Percentiles rank a stretch among this genome's conserved stretches.
phyloP scores from a whole-genome alignment of 2,329 filamentous ascomycete species.

The Falciphora oryzae region DNA sequence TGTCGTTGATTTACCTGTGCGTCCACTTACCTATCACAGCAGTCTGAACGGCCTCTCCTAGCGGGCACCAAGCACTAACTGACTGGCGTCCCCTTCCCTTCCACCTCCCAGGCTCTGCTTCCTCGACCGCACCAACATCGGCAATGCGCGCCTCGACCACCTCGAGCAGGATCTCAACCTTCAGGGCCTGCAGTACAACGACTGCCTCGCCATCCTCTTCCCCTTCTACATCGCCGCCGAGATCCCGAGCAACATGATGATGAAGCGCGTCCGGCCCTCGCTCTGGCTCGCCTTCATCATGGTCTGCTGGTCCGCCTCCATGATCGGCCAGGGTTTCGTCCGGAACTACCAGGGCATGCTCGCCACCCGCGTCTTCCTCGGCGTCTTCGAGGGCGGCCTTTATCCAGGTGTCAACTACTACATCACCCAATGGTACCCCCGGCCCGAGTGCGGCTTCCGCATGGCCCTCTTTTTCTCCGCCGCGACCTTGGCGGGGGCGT shows the following conservation, averaged over 20 bases:
- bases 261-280: slow-evolving; percentile 55
- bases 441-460: slow-evolving; percentile 14
- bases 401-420: slow-evolving; percentile 51
- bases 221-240: slow-evolving; percentile 57
- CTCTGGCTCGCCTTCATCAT: slow-evolving; percentile 49
- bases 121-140: slow-evolving; percentile 66
- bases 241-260: slow-evolving; percentile 56
- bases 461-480: slow-evolving; percentile 15
- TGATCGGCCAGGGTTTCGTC: slow-evolving; percentile 62
- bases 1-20: slow-evolving; percentile 28
- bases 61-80: background rate
- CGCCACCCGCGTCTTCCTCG: slow-evolving; percentile 53
- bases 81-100: background rate
- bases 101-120: slow-evolving; percentile 22
- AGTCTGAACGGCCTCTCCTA: background rate
- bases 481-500: slow-evolving; percentile 14
- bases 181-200: slow-evolving; percentile 56
- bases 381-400: slow-evolving; percentile 68
- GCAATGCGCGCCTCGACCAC: slow-evolving; percentile 61
- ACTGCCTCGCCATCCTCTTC: slow-evolving; percentile 60
- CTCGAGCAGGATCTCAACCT: slow-evolving; percentile 54
- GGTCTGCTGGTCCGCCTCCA: slow-evolving; percentile 7
- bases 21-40: background rate
- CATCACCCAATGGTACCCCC: slow-evolving; percentile 15
- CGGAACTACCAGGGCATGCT: slow-evolving; percentile 67